A percentile compares a stretch with the other conserved stretches of the same genome.
Evolutionary conservation across 2,329 filamentous ascomycete genomes (phyloP).

Genomic region (Tricladium varicosporioides): DNA sequence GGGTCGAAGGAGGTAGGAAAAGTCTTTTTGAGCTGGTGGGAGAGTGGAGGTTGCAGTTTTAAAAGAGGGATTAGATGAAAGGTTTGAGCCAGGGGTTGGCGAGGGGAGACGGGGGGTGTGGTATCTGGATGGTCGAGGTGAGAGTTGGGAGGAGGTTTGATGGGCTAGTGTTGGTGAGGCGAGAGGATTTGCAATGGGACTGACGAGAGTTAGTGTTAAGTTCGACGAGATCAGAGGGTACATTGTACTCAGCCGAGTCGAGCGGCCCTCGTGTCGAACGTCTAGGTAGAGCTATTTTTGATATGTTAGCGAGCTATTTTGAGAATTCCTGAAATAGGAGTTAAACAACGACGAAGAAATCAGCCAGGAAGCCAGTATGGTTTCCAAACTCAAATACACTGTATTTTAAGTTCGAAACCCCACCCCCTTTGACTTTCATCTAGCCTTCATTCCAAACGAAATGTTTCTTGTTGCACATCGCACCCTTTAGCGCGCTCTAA

Average conservation of each 20-base stretch:
- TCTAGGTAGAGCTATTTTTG: constrained; percentile 42
- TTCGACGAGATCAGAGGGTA: constrained; percentile 3
- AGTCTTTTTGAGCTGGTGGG: constrained; percentile 61
- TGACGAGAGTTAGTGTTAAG: constrained; percentile 25
- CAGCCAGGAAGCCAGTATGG: too few species aligned
- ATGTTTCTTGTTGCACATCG: constrained; percentile 19
- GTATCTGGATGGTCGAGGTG: constrained; percentile 22
- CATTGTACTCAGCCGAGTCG: constrained; percentile 69
- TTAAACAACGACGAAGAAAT: too few species aligned
- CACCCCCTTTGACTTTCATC: not conserved
- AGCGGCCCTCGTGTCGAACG: constrained; percentile 77
- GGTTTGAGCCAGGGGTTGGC: constrained; percentile 27
- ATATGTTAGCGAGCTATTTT: too few species aligned
- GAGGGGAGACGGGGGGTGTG: constrained; percentile 27
- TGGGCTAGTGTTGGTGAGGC: constrained; percentile 1
- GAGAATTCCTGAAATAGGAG: too few species aligned
- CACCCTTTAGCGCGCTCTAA: constrained; percentile 8
- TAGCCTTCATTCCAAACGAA: not conserved
- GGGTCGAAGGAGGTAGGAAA: constrained; percentile 75
- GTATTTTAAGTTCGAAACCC: not conserved
- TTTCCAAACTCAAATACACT: not conserved
- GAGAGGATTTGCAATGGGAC: constrained; percentile 12
- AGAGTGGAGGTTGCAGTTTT: constrained; percentile 26
- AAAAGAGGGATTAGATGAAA: constrained; percentile 27
- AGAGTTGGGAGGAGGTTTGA: constrained; percentile 19